A percentile compares a stretch with the other conserved stretches of the same genome.
These are phyloP conservation scores for Diaporthe capsici DNA, from an alignment of 2,329 filamentous ascomycete genomes.

Conservation along the genomic window DNA sequence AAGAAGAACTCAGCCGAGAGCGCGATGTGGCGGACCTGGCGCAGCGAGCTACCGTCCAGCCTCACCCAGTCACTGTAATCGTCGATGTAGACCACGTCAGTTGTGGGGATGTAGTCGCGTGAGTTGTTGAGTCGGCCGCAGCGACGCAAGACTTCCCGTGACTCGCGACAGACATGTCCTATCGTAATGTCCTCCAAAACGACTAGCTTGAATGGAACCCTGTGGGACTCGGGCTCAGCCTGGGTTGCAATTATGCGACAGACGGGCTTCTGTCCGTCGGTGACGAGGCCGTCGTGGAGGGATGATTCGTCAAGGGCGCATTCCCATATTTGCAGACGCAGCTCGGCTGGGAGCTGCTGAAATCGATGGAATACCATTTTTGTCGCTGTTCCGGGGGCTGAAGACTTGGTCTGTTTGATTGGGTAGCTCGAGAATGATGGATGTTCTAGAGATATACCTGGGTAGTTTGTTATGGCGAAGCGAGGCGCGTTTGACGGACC, in stretches of 20 bases:
- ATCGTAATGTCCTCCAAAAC: not conserved
- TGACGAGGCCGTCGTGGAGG: not conserved
- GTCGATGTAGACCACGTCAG: not conserved
- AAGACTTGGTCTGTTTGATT: not conserved
- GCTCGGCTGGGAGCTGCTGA: conserved; percentile 1
- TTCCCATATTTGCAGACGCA: not conserved
- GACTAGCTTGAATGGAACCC: not conserved
- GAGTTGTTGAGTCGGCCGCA: not conserved
- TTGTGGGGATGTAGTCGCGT: not conserved
- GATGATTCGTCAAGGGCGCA: not conserved
- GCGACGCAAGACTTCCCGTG: not conserved
- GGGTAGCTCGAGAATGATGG: no score
- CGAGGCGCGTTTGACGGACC: no score
- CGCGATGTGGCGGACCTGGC: not conserved
- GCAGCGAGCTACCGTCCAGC: not conserved
- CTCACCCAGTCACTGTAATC: not conserved
- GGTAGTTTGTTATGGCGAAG: not conserved
- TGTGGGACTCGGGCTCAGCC: accelerated
- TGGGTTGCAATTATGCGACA: not conserved
- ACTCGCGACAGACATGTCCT: not conserved
- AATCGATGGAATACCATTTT: conserved; percentile 3
- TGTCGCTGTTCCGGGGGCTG: not conserved
- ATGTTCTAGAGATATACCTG: not conserved
- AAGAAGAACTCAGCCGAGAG: not conserved
- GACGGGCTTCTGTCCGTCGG: not conserved